phyloP scores from a whole-genome alignment of 2,329 filamentous ascomycete genomes.

The Penicillium frequentans region DNA sequence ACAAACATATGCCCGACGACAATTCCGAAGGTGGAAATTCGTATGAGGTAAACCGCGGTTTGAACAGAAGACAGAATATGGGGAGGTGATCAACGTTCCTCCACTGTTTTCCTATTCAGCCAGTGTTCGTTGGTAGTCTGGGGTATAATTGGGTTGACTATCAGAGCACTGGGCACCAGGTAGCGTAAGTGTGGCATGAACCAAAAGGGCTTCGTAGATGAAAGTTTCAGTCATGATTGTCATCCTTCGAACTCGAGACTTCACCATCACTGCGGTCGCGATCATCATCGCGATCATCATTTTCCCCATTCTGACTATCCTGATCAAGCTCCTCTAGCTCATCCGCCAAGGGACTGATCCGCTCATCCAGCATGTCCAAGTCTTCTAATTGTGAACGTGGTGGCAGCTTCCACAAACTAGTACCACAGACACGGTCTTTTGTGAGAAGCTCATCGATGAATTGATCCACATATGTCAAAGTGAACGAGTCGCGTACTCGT shows the following conservation, averaged over 20 bases:
- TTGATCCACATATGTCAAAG: conserved; percentile 79
- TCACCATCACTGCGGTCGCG: conserved; percentile 23
- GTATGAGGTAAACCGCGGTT: background rate
- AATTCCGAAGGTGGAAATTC: background rate
- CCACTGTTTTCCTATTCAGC: background rate
- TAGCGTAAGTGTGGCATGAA: background rate
- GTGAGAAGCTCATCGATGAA: conserved; percentile 90
- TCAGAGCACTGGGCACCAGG: background rate
- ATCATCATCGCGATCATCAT: conserved; percentile 10
- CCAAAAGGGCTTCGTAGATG: background rate
- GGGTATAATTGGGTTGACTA: background rate
- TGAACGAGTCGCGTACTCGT: conserved; percentile 71
- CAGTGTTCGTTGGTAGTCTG: background rate
- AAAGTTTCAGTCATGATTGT: conserved; percentile 29
- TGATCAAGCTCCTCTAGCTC: conserved; percentile 49
- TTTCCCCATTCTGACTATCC: conserved; percentile 26
- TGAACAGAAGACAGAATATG: background rate
- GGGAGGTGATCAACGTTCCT: background rate
- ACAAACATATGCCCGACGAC: background rate
- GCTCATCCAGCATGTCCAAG: conserved; percentile 79
- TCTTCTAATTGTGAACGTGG: conserved; percentile 82
- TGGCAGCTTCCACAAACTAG: conserved; percentile 89
- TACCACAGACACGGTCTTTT: conserved; percentile 87
- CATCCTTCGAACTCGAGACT: conserved; percentile 13
- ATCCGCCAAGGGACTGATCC: conserved; percentile 79